phyloP scores from a whole-genome alignment of 1,139 yeast genomes.

The Debaryomyces psychrophilus region DNA sequence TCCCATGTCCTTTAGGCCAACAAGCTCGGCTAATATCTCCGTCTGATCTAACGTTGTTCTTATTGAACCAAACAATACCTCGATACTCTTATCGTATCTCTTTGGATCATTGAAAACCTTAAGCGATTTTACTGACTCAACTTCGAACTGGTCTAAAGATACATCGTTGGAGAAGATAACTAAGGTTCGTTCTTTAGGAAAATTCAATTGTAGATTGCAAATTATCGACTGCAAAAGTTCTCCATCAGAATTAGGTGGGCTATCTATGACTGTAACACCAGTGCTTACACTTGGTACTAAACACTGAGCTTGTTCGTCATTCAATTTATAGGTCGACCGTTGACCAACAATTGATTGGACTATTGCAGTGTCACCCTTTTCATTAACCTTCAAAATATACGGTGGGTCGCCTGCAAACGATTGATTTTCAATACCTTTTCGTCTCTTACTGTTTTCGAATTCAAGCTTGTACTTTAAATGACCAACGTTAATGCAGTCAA shows the following conservation, averaged over 20 bases:
- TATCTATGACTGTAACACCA: constrained; percentile 15
- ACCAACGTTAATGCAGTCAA: constrained; percentile 1
- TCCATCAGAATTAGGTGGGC: constrained; percentile 15
- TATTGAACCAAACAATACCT: neutral
- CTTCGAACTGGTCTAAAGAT: constrained; percentile 4
- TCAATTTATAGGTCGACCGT: neutral
- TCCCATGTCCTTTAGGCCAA: constrained; percentile 40
- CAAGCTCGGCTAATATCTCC: constrained; percentile 30
- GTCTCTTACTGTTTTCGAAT: constrained; percentile 3
- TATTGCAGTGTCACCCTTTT: constrained; percentile 63
- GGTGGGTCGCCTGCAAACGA: neutral
- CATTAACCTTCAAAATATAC: neutral
- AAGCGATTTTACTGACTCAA: neutral
- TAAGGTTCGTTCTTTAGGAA: constrained; percentile 34
- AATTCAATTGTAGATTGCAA: constrained; percentile 24
- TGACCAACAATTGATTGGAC: constrained; percentile 81
- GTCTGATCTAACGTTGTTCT: constrained; percentile 27
- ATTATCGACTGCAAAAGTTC: constrained; percentile 15
- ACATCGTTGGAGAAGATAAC: constrained; percentile 29
- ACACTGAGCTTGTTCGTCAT: constrained; percentile 1
- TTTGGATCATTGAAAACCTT: constrained; percentile 1
- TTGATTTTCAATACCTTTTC: constrained; percentile 1
- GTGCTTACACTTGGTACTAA: constrained; percentile 10
- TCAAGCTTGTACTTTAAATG: constrained; percentile 3
- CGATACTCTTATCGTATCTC: neutral